Conservation (phyloP, 1,284 basidiomycete species). For the Coniophora puteana region DNA sequence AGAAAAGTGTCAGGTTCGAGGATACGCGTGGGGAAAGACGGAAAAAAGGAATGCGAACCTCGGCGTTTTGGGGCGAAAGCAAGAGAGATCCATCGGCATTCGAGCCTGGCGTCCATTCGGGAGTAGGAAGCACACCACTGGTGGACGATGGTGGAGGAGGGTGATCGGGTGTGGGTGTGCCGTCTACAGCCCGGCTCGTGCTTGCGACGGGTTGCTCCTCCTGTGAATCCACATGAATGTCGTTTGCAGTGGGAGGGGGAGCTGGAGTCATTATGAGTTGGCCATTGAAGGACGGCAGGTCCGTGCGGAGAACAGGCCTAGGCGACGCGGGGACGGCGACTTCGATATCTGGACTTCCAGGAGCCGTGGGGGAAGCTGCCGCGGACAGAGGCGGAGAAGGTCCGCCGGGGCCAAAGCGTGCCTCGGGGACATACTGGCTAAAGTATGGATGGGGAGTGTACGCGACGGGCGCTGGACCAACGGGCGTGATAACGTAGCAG, state of each 20-base stretch:
- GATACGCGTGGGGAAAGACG: background rate
- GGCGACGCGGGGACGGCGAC: conserved; percentile 11
- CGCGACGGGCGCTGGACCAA: conserved; percentile 3
- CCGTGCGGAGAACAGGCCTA: conserved; percentile 9
- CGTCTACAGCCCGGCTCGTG: background rate
- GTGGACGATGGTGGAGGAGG: conserved; percentile 3
- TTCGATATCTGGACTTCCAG: conserved; percentile 6
- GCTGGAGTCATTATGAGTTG: conserved; percentile 4
- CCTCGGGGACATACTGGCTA: conserved; percentile 22
- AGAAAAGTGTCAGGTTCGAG: conserved; percentile 7
- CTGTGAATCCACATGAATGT: conserved; percentile 7
- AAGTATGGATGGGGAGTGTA: conserved; percentile 14
- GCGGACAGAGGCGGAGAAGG: conserved; percentile 42
- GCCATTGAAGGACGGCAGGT: background rate
- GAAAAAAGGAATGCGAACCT: conserved; percentile 8
- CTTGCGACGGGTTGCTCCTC: conserved; percentile 9
- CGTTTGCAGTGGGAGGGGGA: conserved; percentile 8
- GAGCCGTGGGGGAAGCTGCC: conserved; percentile 31
- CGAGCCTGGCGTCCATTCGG: conserved; percentile 14
- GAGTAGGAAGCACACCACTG: background rate
- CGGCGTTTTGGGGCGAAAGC: conserved; percentile 5
- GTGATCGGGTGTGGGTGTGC: background rate
- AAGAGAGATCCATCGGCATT: background rate
- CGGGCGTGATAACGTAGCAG: conserved; percentile 3
- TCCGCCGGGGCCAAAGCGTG: conserved; percentile 24